A percentile compares a stretch with the other conserved stretches of the same genome.
These are phyloP conservation scores for Gossypium thurberi DNA, from an alignment of 345 rosid genomes.

Conservation along the genomic window DNA sequence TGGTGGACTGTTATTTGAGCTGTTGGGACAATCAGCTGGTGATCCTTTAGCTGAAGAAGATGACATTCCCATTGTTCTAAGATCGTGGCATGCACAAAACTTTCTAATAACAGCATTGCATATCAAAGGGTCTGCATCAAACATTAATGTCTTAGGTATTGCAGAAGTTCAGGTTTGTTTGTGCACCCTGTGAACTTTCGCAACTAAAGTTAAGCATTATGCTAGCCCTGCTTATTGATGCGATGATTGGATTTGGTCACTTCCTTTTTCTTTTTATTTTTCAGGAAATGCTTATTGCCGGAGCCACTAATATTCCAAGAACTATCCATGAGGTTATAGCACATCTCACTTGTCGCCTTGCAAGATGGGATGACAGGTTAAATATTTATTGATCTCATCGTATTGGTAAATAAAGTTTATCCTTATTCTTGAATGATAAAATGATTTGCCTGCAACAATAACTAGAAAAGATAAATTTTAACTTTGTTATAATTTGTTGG, in stretches of 20 bases:
- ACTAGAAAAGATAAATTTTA: too few relatives aligned
- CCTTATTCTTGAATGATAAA: neutral
- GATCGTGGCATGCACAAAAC: conserved; percentile 62
- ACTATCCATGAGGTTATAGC: conserved; percentile 52
- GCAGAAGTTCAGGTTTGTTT: conserved; percentile 55
- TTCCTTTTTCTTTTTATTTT: neutral
- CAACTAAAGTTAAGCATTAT: neutral
- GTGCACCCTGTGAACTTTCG: neutral
- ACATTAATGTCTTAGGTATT: conserved; percentile 46
- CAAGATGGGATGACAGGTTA: conserved; percentile 70
- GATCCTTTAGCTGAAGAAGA: conserved; percentile 54
- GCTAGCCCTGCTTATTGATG: neutral
- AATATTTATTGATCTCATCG: neutral
- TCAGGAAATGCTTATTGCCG: conserved; percentile 57
- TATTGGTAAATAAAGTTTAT: neutral
- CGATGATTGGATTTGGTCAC: neutral
- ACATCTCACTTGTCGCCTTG: conserved; percentile 52
- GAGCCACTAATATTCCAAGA: conserved; percentile 35
- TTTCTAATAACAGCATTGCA: conserved; percentile 50
- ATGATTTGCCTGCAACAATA: neutral
- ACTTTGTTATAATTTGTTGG: neutral
- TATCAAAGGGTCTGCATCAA: conserved; percentile 41
- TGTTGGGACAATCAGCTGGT: conserved; percentile 62
- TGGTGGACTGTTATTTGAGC: conserved; percentile 65
- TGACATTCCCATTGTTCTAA: conserved; percentile 51